Percentiles rank a stretch among this genome's conserved stretches.
Evolutionary conservation across 2,329 filamentous ascomycete genomes (phyloP).

Genomic region (Aspergillus jensenii): DNA sequence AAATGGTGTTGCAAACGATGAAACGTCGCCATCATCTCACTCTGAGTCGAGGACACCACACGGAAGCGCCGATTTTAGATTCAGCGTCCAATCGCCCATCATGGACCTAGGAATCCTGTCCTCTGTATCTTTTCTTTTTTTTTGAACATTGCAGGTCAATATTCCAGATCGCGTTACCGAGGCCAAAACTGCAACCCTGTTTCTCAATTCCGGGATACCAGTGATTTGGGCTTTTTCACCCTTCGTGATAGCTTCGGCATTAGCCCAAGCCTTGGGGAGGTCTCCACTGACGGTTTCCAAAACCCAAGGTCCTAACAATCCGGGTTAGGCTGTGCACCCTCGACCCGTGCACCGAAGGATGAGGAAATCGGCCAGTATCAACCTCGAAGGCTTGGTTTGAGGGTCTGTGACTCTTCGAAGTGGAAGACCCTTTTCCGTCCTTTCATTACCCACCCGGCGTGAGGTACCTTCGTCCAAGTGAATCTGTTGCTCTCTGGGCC

Average conservation of each 20-base stretch:
- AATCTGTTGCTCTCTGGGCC: slow-evolving; percentile 11
- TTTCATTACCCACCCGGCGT: slow-evolving; percentile 20
- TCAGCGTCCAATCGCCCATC: neutral
- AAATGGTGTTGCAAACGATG: neutral
- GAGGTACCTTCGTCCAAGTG: slow-evolving; percentile 13
- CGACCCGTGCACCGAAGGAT: slow-evolving; percentile 16
- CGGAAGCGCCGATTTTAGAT: neutral
- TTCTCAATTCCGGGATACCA: neutral
- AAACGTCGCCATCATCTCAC: neutral
- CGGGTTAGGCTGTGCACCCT: slow-evolving; percentile 10
- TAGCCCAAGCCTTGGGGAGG: slow-evolving; percentile 11
- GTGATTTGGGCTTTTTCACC: neutral
- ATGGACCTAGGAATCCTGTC: neutral
- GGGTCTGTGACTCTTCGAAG: slow-evolving; percentile 21
- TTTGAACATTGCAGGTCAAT: neutral
- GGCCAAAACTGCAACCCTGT: neutral
- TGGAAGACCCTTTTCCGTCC: slow-evolving; percentile 13
- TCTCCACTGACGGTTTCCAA: slow-evolving; percentile 7
- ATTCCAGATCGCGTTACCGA: neutral
- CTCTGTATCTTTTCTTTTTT: neutral
- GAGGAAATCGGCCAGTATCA: slow-evolving; percentile 18
- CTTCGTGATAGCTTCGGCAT: slow-evolving; percentile 19
- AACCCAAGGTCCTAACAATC: slow-evolving; percentile 1
- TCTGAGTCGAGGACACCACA: neutral
- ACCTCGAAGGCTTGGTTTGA: slow-evolving; percentile 20